These are phyloP conservation scores for Strobilomyces echinocephalus DNA, from an alignment of 768 basidiomycete genomes.

Conservation along the genomic window DNA sequence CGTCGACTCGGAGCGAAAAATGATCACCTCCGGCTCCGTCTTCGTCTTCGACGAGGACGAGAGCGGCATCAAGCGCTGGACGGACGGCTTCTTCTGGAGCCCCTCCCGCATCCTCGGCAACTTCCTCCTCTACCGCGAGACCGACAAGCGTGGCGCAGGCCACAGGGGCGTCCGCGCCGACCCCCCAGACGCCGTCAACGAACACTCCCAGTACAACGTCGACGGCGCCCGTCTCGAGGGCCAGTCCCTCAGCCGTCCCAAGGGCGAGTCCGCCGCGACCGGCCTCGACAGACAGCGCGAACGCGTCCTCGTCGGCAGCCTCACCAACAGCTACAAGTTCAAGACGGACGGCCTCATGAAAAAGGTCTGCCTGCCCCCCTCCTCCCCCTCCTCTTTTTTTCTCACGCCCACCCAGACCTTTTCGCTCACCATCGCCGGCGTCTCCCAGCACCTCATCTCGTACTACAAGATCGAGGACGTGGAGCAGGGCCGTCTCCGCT, in stretches of 20 bases:
- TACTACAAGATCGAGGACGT: constrained; percentile 95
- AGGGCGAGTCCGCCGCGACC: constrained; percentile 42
- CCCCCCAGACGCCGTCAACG: constrained; percentile 35
- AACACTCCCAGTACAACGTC: constrained; percentile 35
- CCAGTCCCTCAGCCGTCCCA: constrained; percentile 61
- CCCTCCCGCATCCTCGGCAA: constrained; percentile 91
- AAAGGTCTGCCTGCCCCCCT: constrained; percentile 58
- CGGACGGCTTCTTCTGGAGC: constrained; percentile 95
- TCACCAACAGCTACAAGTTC: constrained; percentile 93
- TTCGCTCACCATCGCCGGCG: constrained; percentile 79
- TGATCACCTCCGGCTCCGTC: constrained; percentile 90
- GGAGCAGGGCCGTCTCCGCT: constrained; percentile 77
- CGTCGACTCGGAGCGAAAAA: constrained; percentile 85
- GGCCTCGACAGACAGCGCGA: constrained; percentile 71
- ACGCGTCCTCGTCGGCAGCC: constrained; percentile 77
- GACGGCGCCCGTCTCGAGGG: constrained; percentile 28
- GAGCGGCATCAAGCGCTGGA: constrained; percentile 97
- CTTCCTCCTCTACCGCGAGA: constrained; percentile 93
- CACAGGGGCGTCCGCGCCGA: constrained; percentile 51
- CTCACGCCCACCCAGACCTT: constrained; percentile 64
- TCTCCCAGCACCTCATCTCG: constrained; percentile 88
- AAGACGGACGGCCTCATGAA: constrained; percentile 93
- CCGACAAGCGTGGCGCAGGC: constrained; percentile 73
- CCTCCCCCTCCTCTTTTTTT: constrained; percentile 14
- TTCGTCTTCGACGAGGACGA: constrained; percentile 98